Evolutionary conservation across 2,329 filamentous ascomycete genomes (phyloP).

Genomic region (Simplicillium sp.): DNA sequence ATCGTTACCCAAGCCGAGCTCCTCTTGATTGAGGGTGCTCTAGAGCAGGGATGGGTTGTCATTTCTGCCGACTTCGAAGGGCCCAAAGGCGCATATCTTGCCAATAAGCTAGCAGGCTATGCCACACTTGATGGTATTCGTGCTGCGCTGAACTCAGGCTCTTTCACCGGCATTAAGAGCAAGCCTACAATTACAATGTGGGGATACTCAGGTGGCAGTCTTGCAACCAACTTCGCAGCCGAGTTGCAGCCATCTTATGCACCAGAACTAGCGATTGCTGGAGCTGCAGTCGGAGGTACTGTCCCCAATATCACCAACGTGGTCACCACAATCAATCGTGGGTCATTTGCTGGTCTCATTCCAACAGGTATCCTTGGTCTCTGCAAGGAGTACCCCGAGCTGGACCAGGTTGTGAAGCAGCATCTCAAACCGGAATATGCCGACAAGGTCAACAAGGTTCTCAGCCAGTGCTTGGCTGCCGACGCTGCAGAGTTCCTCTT

Average conservation of each 20-base stretch:
- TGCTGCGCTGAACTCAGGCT: slow-evolving; percentile 20
- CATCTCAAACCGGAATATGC: slow-evolving; percentile 9
- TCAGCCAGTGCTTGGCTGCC: slow-evolving; percentile 15
- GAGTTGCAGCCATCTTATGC: slow-evolving; percentile 14
- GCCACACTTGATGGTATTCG: slow-evolving; percentile 34
- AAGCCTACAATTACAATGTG: slow-evolving; percentile 32
- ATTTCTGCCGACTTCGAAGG: slow-evolving; percentile 38
- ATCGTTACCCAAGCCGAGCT: slow-evolving; percentile 13
- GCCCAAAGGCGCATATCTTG: slow-evolving; percentile 29
- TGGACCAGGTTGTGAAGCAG: slow-evolving; percentile 6
- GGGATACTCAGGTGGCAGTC: slow-evolving; percentile 19
- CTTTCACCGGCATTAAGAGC: slow-evolving; percentile 17
- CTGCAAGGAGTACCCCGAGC: slow-evolving; percentile 10
- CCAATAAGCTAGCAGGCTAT: slow-evolving; percentile 28
- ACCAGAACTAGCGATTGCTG: slow-evolving; percentile 12
- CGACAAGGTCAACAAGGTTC: slow-evolving; percentile 17
- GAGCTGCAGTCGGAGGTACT: slow-evolving; percentile 14
- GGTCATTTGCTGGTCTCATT: slow-evolving; percentile 10
- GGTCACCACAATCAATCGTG: slow-evolving; percentile 8
- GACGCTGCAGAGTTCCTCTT: slow-evolving; percentile 4
- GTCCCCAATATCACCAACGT: slow-evolving; percentile 7
- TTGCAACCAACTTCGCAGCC: slow-evolving; percentile 11
- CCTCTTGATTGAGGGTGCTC: slow-evolving; percentile 12
- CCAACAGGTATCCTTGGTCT: slow-evolving; percentile 11
- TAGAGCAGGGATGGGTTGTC: slow-evolving; percentile 34